Evolutionary conservation across 768 basidiomycete genomes (phyloP).

Genomic region (Serendipita indica): DNA sequence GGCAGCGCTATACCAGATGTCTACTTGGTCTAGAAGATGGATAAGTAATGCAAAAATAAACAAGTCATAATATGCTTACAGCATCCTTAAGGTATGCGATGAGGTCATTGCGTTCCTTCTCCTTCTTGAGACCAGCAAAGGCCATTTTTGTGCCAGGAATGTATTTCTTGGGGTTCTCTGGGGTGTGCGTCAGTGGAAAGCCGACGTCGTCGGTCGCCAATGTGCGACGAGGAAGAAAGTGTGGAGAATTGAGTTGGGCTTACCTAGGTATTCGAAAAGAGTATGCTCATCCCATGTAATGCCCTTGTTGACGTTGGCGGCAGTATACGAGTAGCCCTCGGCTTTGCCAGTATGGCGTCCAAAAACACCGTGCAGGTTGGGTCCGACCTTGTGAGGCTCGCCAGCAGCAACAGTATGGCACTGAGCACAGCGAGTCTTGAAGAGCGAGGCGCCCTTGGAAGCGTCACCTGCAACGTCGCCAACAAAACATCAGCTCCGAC

Average conservation of each 20-base stretch:
- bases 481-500: neutral
- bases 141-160: slow-evolving; percentile 98
- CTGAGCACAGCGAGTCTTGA: slow-evolving; percentile 92
- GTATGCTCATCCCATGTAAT: slow-evolving; percentile 74
- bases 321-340: slow-evolving; percentile 79
- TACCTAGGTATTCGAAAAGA: slow-evolving; percentile 75
- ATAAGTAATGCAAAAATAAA: neutral
- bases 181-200: slow-evolving; percentile 13
- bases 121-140: slow-evolving; percentile 97
- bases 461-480: slow-evolving; percentile 48
- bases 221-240: neutral
- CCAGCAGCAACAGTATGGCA: slow-evolving; percentile 78
- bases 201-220: neutral
- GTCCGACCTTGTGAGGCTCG: slow-evolving; percentile 80
- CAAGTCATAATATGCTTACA: slow-evolving; percentile 29
- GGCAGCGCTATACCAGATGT: neutral
- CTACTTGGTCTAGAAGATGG: slow-evolving; percentile 10
- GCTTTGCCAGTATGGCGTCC: slow-evolving; percentile 79
- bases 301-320: slow-evolving; percentile 92
- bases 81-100: slow-evolving; percentile 67
- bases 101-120: slow-evolving; percentile 91
- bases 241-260: slow-evolving; percentile 3
- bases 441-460: slow-evolving; percentile 80
- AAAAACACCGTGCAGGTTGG: slow-evolving; percentile 86
- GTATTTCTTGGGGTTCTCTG: slow-evolving; percentile 96